These are phyloP conservation scores for Termitomyces sp. DNA, from an alignment of 768 basidiomycete species.

Conservation along the genomic window DNA sequence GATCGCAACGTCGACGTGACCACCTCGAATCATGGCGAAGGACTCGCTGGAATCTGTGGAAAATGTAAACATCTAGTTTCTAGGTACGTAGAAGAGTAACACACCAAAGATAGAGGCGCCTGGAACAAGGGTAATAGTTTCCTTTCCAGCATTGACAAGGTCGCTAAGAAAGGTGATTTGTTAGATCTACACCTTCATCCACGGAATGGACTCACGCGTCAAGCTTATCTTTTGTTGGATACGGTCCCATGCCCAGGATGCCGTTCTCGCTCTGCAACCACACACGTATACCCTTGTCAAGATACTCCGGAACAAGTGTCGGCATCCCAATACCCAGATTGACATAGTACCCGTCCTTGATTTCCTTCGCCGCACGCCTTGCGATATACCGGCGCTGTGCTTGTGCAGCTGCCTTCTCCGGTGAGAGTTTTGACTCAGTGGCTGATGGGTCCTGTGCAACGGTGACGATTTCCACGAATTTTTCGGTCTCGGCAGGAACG, in stretches of 20 bases:
- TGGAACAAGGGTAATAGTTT: slow-evolving; percentile 88
- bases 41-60: slow-evolving; percentile 81
- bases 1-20: slow-evolving; percentile 91
- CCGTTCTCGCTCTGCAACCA: slow-evolving; percentile 93
- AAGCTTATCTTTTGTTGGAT: slow-evolving; percentile 74
- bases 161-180: slow-evolving; percentile 45
- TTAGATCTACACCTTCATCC: not conserved
- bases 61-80: not conserved
- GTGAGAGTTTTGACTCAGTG: slow-evolving; percentile 25
- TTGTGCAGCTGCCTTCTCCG: slow-evolving; percentile 51
- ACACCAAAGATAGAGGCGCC: slow-evolving; percentile 88
- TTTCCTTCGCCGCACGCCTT: slow-evolving; percentile 83
- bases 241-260: slow-evolving; percentile 87
- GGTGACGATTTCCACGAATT: slow-evolving; percentile 74
- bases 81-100: slow-evolving; percentile 17
- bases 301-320: slow-evolving; percentile 79
- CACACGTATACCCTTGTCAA: slow-evolving; percentile 71
- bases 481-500: slow-evolving; percentile 71
- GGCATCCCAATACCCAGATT: slow-evolving; percentile 93
- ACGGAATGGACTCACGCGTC: slow-evolving; percentile 59
- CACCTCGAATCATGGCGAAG: slow-evolving; percentile 97
- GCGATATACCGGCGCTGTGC: slow-evolving; percentile 73
- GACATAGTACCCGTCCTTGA: slow-evolving; percentile 84
- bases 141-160: slow-evolving; percentile 93
- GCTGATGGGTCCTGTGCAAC: slow-evolving; percentile 49